Evolutionary conservation across 805 yeast species (phyloP).

Genomic region (Blastobotrys terrestris): DNA sequence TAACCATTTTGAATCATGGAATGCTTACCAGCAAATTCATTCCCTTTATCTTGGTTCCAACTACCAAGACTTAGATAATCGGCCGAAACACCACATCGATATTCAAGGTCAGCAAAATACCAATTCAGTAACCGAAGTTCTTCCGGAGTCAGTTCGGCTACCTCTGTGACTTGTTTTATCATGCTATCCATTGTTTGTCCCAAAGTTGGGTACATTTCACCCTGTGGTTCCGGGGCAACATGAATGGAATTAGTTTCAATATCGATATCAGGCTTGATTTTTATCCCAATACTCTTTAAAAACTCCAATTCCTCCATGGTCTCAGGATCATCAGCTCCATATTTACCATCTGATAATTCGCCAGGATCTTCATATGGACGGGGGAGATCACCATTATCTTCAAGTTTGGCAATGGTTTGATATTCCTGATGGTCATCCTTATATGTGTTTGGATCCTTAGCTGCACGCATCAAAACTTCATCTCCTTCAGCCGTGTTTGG

Average conservation of each 20-base stretch:
- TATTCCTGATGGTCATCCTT: slow-evolving; percentile 26
- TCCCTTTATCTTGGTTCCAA: slow-evolving; percentile 39
- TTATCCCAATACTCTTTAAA: slow-evolving; percentile 26
- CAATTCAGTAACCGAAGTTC: slow-evolving; percentile 34
- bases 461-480: slow-evolving; percentile 31
- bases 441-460: slow-evolving; percentile 31
- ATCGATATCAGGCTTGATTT: slow-evolving; percentile 7
- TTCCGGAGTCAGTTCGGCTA: slow-evolving; percentile 30
- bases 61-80: slow-evolving; percentile 32
- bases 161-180: slow-evolving; percentile 26
- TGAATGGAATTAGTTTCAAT: slow-evolving; percentile 16
- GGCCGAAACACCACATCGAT: slow-evolving; percentile 30
- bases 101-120: slow-evolving; percentile 38
- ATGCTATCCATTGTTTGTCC: slow-evolving; percentile 34
- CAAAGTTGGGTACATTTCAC: slow-evolving; percentile 30
- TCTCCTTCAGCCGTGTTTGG: slow-evolving; percentile 34
- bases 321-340: slow-evolving; percentile 20
- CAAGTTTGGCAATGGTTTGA: slow-evolving; percentile 34
- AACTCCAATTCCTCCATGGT: slow-evolving; percentile 28
- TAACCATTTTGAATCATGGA: slow-evolving; percentile 34
- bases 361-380: slow-evolving; percentile 30
- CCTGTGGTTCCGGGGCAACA: slow-evolving; percentile 32
- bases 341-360: slow-evolving; percentile 16
- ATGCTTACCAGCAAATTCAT: slow-evolving; percentile 36
- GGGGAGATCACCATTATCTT: slow-evolving; percentile 28